These are phyloP conservation scores for Pythium oligandrum DNA, from an alignment of 352 stramenopile genomes.

Conservation along the genomic window DNA sequence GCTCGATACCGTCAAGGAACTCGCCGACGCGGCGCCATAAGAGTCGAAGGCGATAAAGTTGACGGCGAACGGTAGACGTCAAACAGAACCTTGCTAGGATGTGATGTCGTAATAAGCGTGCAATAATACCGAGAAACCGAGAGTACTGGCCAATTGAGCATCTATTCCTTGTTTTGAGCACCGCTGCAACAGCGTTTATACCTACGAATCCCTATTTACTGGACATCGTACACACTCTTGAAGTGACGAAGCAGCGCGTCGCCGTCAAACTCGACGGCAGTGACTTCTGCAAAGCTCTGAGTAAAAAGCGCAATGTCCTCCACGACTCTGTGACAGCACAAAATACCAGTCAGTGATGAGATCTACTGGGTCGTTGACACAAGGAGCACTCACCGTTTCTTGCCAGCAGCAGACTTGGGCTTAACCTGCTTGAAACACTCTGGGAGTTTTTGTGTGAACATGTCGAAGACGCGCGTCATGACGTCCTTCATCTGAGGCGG, in stretches of 20 bases:
- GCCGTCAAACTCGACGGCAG: constrained; percentile 62
- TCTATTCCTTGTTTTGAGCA: too few species aligned
- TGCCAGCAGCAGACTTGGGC: constrained; percentile 66
- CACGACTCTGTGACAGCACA: constrained; percentile 34
- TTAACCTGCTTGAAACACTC: constrained; percentile 86
- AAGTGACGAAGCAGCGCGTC: constrained; percentile 58
- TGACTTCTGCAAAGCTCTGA: constrained; percentile 67
- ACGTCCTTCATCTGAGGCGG: constrained; percentile 94
- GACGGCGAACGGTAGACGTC: too few species aligned
- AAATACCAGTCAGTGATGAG: neutral
- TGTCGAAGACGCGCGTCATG: constrained; percentile 88
- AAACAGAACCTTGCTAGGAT: too few species aligned
- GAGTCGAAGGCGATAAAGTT: too few species aligned
- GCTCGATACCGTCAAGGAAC: constrained; percentile 73
- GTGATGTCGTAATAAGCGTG: too few species aligned
- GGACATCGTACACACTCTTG: constrained; percentile 39
- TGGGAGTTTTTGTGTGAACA: constrained; percentile 86
- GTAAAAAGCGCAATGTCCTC: constrained; percentile 75
- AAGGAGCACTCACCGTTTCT: constrained; percentile 41
- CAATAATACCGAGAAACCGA: too few species aligned
- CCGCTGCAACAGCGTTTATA: too few species aligned
- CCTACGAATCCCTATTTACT: too few species aligned
- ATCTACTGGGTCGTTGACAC: neutral
- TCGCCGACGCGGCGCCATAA: constrained; percentile 52
- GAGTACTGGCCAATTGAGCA: too few species aligned